Evolutionary conservation across 164 flowering plant species (phyloP), one percentile per base, ranked within the genome.

Genomic region (Buxus sempervirens): DNA sequence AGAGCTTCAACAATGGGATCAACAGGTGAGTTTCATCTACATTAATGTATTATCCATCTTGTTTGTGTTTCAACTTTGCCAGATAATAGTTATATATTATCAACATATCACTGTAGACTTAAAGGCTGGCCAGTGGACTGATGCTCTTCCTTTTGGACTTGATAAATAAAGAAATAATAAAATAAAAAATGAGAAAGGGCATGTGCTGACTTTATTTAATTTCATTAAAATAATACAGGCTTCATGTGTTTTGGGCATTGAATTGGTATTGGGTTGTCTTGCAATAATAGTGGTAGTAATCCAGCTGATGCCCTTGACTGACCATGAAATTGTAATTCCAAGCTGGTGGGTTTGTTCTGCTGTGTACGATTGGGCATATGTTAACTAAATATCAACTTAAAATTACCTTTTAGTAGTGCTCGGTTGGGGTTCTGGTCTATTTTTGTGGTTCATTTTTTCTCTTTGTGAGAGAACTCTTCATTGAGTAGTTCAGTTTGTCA

Each of bases 1-100:
- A 70, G 99, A 96, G 80, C 75, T 96, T 77, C 97, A 90, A 75
- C 97, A 80, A 58, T 96, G 99, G 98, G 99, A 96, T 84, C 93
- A 96, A 62, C 98, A 93, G 93, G 99, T 91, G 57, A 67, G 65
- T 53, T 54, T 48, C 60, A 38, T 19, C 27, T 23, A 22, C 36
- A 14, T 62, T 58, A 16, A 20, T 56, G 12, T 15, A 10, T 45
- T 4, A 45, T 45, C 51, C 13, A 10, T 45, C 51, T 10, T 45
- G 51, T 10, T 15, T 15, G 18, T 5, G 12, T 15, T 45, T 45
- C 51, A 10, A 10, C 1, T 45, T 45, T 45, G 51, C 51, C 5
- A 45, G 9, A 6, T 45, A 15, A 1, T 5, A 5, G 12, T 45
- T 45, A 45, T 1, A 15, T 45, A 45, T 10, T 15, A 45, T 45